Base-by-base conservation (phyloP, 2,329 filamentous ascomycete genomes). In the Penicillium sp. region DNA sequence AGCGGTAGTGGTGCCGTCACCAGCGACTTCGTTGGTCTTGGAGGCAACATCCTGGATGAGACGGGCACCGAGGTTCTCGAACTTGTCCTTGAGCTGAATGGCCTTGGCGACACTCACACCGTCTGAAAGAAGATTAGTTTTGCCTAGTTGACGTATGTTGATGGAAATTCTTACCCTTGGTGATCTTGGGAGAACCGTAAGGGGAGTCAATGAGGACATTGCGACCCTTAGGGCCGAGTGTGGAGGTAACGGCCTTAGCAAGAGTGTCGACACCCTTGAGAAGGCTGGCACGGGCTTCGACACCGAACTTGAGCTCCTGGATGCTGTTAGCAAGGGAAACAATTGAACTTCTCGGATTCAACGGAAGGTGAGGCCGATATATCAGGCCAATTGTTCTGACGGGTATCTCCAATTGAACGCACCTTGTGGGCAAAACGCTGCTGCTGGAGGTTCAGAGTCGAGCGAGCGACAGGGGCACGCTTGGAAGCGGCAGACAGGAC, bases 161-260 rank as follows among this genome's bases (percentile, higher is more conserved):
- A n/a, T 36, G n/a, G 22, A 25, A 33, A 14, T 30, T 70, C 80
- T 56, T 79, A 95, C 92, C 92, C 81, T 99, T 99, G 67, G 93
- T 99, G 76, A 99, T 99, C 83, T 99, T 99, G 67, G 93, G 93
- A 40, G 93, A 95, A 74, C 93, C 93, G 69, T 95, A 99, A 80
- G 89, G 89, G 57, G 92, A 96, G 80, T 99, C 93, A 64, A 99
- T 99, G 69, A 99, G 75, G 62, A 99, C 93, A 77, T 97, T 99
- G 72, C 93, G 86, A 74, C 93, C 93, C 82, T 99, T 99, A 66
- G 93, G 93, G 62, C 93, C 93, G 55, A 99, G 83, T 59, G 93
- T 99, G 56, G 92, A 95, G 58, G 92, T 88, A 58, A 99, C 93
- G 58, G 93, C 93, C 78, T 86, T 95, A 66, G 93, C 91, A 58